Evolutionary conservation across 164 flowering plant species (phyloP).

Genomic region (Hamamelis virginiana): DNA sequence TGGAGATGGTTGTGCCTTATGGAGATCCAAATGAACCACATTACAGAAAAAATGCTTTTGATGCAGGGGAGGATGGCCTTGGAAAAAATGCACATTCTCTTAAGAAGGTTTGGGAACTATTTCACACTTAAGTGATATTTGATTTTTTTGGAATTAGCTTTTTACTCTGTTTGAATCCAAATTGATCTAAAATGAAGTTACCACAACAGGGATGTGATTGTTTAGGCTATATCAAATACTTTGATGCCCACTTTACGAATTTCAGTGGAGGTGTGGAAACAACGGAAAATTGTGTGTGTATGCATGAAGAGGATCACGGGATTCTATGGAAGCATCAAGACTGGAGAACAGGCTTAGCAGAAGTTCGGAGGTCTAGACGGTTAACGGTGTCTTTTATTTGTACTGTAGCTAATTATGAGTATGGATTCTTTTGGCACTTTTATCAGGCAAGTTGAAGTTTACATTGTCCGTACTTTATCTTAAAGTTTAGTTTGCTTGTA

Average conservation of each 20-base stretch:
- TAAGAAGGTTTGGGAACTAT: slow-evolving; percentile 50
- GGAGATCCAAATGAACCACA: slow-evolving; percentile 97
- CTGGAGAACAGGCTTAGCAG: slow-evolving; percentile 88
- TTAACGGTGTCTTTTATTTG: slow-evolving; percentile 78
- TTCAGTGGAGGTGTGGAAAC: slow-evolving; percentile 95
- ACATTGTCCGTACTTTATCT: background rate
- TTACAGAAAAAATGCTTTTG: slow-evolving; percentile 93
- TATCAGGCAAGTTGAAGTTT: slow-evolving; percentile 60
- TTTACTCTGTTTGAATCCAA: background rate
- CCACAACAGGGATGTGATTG: slow-evolving; percentile 87
- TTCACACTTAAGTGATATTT: background rate
- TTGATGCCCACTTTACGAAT: slow-evolving; percentile 89
- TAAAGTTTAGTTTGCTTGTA: slow-evolving; percentile 1
- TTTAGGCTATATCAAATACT: slow-evolving; percentile 81
- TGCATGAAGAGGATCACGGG: slow-evolving; percentile 94
- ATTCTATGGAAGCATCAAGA: slow-evolving; percentile 95
- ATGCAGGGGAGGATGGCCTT: slow-evolving; percentile 96
- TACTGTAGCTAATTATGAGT: slow-evolving; percentile 90
- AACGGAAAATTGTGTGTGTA: slow-evolving; percentile 89
- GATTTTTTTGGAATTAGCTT: background rate
- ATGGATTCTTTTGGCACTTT: slow-evolving; percentile 92
- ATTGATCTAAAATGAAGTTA: slow-evolving; percentile 7
- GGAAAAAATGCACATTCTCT: slow-evolving; percentile 96
- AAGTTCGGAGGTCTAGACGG: slow-evolving; percentile 81
- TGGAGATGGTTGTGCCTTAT: slow-evolving; percentile 95